These are phyloP conservation scores for Neonectria hederae DNA, from an alignment of 2,329 filamentous ascomycete species.

Conservation along the genomic window DNA sequence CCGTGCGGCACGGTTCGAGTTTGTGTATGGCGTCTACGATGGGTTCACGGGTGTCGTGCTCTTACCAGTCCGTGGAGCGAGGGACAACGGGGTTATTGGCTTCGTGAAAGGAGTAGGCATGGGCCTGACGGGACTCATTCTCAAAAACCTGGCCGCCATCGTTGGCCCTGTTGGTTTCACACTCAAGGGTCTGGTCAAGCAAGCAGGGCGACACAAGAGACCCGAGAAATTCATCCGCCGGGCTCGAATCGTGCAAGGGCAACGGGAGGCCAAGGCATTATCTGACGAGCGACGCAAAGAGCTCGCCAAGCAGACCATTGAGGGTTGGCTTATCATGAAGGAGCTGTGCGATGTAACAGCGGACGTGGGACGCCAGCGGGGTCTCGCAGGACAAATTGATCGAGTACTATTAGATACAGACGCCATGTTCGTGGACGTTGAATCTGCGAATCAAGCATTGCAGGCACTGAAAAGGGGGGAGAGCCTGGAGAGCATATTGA, in stretches of 20 bases:
- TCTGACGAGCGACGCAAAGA: constrained; percentile 45
- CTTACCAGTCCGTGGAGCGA: constrained; percentile 67
- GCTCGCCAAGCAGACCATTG: constrained; percentile 40
- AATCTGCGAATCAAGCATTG: constrained; percentile 56
- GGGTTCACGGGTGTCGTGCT: constrained; percentile 70
- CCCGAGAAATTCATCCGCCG: constrained; percentile 64
- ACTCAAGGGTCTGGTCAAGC: constrained; percentile 71
- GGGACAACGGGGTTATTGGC: constrained; percentile 58
- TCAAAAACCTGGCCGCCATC: constrained; percentile 71
- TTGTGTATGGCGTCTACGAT: constrained; percentile 72
- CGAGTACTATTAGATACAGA: constrained; percentile 41
- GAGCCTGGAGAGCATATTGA: constrained; percentile 40
- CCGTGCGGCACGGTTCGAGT: constrained; percentile 68
- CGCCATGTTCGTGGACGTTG: constrained; percentile 59
- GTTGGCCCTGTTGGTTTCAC: constrained; percentile 69
- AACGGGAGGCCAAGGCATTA: constrained; percentile 54
- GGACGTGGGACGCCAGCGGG: constrained; percentile 48
- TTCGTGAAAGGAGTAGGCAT: constrained; percentile 67
- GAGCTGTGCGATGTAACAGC: constrained; percentile 44
- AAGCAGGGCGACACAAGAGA: constrained; percentile 62
- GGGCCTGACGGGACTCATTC: constrained; percentile 69
- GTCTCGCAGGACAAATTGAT: constrained; percentile 50
- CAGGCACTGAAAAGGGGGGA: constrained; percentile 57
- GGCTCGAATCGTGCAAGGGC: constrained; percentile 68
- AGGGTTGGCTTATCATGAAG: constrained; percentile 47